Base-by-base conservation (phyloP, 176 grass and related monocot species). In the Carex littledalei region DNA sequence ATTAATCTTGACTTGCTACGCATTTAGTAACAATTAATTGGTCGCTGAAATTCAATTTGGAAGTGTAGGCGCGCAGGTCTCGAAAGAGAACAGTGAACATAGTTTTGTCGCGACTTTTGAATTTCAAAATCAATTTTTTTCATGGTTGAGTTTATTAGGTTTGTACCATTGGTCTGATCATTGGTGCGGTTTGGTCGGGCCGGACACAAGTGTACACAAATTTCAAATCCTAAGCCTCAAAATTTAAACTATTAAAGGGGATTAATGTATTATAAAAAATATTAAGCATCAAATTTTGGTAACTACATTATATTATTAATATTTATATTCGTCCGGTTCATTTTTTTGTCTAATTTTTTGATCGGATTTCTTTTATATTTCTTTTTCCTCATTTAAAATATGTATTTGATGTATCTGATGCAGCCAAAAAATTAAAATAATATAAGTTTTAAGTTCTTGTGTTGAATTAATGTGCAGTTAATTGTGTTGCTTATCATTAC, bases 31-130 rank as follows among this genome's bases (percentile, higher is more conserved):
- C 73, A 72, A 55, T 14, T 8, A 56, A 17, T 20, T 50, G 22
- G 49, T 55, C 0, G 2, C 24, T 26, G 22, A 56, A 56, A 53
- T 56, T 24, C 6, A 69, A 34, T 57, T 57, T 8, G 1, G 18
- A 32, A 62, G 35, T 65, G 35, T 65, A 65, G 79, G 79, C 61
- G 81, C 81, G 64, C 81, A 54, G 21, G 81, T 69, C 81, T 67
- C 81, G 62, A 83, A 83, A 69, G 61, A 53, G 43, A 17, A 13
- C 15, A 20, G 39, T 68, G 63, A 63, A 83, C 21, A 22, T 61
- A 65, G 52, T 67, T 54, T 81, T 64, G 60, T 62, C 18, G 79
- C 17, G 32, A 62, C 17, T 41, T 35, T 63, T 63, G 10, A 63
- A 81, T 63, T 63, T 81, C 22, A 78, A 75, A 78, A 34, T 78